phyloP scores from a whole-genome alignment of 2,329 filamentous ascomycete species.

The Pseudopithomyces maydicus region DNA sequence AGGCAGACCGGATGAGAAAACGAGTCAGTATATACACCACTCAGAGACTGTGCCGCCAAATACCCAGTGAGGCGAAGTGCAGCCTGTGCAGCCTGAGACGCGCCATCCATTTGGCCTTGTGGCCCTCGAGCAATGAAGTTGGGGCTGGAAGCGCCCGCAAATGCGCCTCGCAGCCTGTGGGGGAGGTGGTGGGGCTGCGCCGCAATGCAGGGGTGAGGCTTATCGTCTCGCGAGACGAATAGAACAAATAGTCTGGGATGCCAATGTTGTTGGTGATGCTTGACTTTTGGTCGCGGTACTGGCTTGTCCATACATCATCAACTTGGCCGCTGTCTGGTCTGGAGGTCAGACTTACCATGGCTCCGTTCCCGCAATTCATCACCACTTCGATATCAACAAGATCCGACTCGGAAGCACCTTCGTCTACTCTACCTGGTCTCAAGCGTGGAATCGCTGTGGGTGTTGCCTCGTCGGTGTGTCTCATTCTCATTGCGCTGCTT shows the following conservation, averaged over 20 bases:
- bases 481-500: conserved; percentile 28
- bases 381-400: not conserved
- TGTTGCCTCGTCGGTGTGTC: conserved; percentile 26
- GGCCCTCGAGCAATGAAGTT: not conserved
- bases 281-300: not conserved
- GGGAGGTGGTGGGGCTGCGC: conserved; percentile 3
- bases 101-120: not conserved
- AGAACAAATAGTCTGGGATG: conserved; percentile 1
- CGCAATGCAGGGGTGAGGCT: conserved; percentile 7
- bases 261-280: not conserved
- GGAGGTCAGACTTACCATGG: conserved; percentile 1
- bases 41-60: not conserved
- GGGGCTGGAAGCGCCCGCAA: conserved; percentile 2
- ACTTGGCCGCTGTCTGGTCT: not conserved
- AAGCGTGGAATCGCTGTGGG: conserved; percentile 37
- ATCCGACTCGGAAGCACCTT: not conserved
- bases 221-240: not conserved
- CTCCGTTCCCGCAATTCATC: conserved; percentile 1
- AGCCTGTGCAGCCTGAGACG: not conserved
- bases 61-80: not conserved
- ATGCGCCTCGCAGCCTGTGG: conserved; percentile 1
- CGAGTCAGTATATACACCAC: not conserved
- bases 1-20: conserved; percentile 2
- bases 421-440: conserved; percentile 30
- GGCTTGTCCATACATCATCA: not conserved